Percentiles rank a stretch among this genome's conserved stretches.
Evolutionary conservation across 768 basidiomycete species (phyloP).

Genomic region (Mycena belliarum): DNA sequence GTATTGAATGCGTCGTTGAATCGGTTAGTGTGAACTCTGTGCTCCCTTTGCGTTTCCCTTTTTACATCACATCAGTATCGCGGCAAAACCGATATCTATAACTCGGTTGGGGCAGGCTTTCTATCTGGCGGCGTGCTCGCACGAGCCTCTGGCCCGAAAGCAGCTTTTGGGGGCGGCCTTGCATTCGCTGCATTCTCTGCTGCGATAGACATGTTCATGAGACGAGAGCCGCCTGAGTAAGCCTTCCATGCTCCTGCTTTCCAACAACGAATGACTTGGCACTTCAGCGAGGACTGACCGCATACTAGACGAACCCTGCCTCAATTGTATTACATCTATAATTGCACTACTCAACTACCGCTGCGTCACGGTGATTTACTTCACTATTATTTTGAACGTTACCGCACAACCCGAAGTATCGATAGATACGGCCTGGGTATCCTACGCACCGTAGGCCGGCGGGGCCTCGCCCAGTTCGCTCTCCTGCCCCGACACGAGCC

Average conservation of each 20-base stretch:
- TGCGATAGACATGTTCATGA: slow-evolving; percentile 83
- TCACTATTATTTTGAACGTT: background rate
- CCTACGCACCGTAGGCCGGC: slow-evolving; percentile 62
- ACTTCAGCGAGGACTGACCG: slow-evolving; percentile 41
- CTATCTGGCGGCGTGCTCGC: slow-evolving; percentile 88
- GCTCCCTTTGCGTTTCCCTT: background rate
- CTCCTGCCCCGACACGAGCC: slow-evolving; percentile 81
- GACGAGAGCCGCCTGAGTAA: slow-evolving; percentile 80
- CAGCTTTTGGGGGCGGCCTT: slow-evolving; percentile 82
- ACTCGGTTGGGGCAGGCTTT: slow-evolving; percentile 86
- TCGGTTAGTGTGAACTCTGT: slow-evolving; percentile 60
- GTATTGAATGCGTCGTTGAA: slow-evolving; percentile 94
- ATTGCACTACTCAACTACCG: background rate
- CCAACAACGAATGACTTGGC: slow-evolving; percentile 3
- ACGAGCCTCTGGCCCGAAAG: slow-evolving; percentile 83
- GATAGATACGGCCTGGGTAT: background rate
- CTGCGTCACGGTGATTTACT: background rate
- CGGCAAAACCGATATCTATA: slow-evolving; percentile 93
- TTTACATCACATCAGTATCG: slow-evolving; percentile 67
- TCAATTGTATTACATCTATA: slow-evolving; percentile 16
- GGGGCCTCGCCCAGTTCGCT: slow-evolving; percentile 82
- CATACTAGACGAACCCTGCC: slow-evolving; percentile 9
- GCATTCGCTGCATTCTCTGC: slow-evolving; percentile 94
- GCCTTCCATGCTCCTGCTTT: slow-evolving; percentile 25
- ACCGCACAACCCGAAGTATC: background rate